Base-by-base conservation (phyloP, 441 rosid genomes). In the California macrophylla region DNA sequence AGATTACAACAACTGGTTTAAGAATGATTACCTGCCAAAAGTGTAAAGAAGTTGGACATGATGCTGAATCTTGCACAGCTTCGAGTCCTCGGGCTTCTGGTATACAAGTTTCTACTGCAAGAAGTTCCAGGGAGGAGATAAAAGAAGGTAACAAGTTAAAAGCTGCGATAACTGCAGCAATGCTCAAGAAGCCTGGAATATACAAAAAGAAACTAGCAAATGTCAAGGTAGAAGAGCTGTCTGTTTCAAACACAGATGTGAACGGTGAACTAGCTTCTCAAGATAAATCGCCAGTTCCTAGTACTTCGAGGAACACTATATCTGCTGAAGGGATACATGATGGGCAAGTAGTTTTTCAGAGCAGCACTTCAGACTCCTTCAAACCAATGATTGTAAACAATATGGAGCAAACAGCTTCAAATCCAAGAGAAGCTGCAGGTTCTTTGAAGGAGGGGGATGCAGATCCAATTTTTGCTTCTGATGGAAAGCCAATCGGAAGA, bases 111-210 rank as follows among this genome's bases (percentile, higher is more conserved):
- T 72, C 89, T 67, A 75, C 81, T 72, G 29, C 87, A 47, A 87
- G 80, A 86, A 76, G 64, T 75, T 72, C 74, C 25, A 81, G 76
- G 77, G 91, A 81, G 75, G 91, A 86, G 34, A 74, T 68, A 68
- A 71, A 73, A 70, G 83, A 80, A 76, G 85, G 85, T 68, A 86
- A 79, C 71, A 87, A 87, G 76, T 77, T 87, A 77, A 88, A 88
- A 79, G 89, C 93, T 77, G 91, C 95, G 21, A 85, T 95, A 75
- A 89, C 89, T 73, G 92, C 91, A 58, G 90, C 95, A 68, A 87
- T 89, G 67, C 88, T 84, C 56, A 88, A 87, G 80, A 86, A 80
- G 83, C 92, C 93, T 61, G 90, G 86, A 76, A 76, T 81, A 67
- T 85, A 82, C 79, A 78, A 88, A 76, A 92, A 81, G 84, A 89